A percentile compares a stretch with the other conserved stretches of the same genome.
These are phyloP conservation scores for Hymenoscyphus scutula DNA, from an alignment of 2,329 filamentous ascomycete species.

Conservation along the genomic window DNA sequence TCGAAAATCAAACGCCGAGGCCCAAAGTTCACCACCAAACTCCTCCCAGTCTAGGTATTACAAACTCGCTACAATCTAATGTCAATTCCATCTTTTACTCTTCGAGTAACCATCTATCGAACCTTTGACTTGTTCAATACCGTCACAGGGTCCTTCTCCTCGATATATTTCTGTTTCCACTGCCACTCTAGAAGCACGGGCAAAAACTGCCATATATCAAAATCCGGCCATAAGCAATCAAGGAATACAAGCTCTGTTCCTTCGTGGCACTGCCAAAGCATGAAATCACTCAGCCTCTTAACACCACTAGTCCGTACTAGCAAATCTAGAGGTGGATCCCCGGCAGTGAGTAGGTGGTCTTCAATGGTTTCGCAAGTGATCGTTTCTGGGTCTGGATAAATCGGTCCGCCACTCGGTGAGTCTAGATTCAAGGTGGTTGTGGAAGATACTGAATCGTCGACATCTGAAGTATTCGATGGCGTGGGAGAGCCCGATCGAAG, in stretches of 20 bases:
- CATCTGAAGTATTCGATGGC: conserved; percentile 42
- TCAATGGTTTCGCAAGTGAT: conserved; percentile 83
- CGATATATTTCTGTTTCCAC: conserved; percentile 48
- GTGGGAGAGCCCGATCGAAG: conserved; percentile 46
- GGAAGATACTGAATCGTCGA: conserved; percentile 54
- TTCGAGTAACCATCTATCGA: conserved; percentile 14
- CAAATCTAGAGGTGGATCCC: conserved; percentile 83
- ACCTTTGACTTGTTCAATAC: conserved; percentile 24
- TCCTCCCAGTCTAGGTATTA: not conserved
- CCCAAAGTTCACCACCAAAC: not conserved
- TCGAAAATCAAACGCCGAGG: conserved; percentile 11
- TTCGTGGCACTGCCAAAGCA: conserved; percentile 98
- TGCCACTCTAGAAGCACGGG: conserved; percentile 92
- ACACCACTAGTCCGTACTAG: conserved; percentile 92
- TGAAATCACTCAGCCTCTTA: conserved; percentile 89
- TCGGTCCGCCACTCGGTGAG: conserved; percentile 34
- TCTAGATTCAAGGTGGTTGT: conserved; percentile 50
- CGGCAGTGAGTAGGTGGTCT: conserved; percentile 83
- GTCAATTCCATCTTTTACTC: not conserved
- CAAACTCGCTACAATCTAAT: not conserved
- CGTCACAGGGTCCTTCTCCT: conserved; percentile 29
- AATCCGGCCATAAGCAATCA: conserved; percentile 91
- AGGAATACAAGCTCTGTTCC: conserved; percentile 91
- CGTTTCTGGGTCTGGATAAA: conserved; percentile 74
- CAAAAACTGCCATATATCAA: conserved; percentile 89